Conservation (phyloP, 345 rosid species). For the Salix viminalis region DNA sequence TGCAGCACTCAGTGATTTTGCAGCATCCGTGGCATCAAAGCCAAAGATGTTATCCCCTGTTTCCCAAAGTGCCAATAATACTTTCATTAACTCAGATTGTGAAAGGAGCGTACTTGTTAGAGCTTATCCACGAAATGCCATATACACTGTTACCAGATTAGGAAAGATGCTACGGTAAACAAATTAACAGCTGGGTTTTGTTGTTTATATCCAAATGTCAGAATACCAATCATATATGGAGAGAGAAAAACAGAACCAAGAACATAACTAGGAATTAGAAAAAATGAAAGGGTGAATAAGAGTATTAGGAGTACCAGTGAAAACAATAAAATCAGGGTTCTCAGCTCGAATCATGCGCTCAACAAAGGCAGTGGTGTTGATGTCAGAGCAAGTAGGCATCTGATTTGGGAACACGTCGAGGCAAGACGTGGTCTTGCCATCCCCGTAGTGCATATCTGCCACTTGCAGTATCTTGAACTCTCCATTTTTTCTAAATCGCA, state of each 20-base stretch:
- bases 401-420: conserved; percentile 49
- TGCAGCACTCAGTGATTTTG: conserved; percentile 57
- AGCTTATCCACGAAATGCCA: not conserved
- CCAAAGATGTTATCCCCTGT: conserved; percentile 80
- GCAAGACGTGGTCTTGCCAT: conserved; percentile 58
- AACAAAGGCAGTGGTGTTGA: conserved; percentile 78
- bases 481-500: conserved; percentile 52
- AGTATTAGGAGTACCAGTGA: conserved; percentile 51
- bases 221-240: not conserved
- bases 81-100: not conserved
- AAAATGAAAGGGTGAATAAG: not conserved
- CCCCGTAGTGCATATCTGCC: conserved; percentile 87
- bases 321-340: conserved; percentile 76
- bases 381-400: conserved; percentile 59
- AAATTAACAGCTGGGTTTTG: not conserved
- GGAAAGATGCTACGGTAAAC: not conserved
- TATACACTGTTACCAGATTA: not conserved
- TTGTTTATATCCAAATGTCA: not conserved
- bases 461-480: conserved; percentile 83
- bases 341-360: conserved; percentile 69
- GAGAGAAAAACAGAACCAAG: not conserved
- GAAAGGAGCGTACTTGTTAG: not conserved
- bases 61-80: not conserved
- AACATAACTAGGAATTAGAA: not conserved
- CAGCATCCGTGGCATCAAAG: conserved; percentile 56